Conservation (phyloP, 257 asterid species). For the Nicotiana tomentosiformis region DNA sequence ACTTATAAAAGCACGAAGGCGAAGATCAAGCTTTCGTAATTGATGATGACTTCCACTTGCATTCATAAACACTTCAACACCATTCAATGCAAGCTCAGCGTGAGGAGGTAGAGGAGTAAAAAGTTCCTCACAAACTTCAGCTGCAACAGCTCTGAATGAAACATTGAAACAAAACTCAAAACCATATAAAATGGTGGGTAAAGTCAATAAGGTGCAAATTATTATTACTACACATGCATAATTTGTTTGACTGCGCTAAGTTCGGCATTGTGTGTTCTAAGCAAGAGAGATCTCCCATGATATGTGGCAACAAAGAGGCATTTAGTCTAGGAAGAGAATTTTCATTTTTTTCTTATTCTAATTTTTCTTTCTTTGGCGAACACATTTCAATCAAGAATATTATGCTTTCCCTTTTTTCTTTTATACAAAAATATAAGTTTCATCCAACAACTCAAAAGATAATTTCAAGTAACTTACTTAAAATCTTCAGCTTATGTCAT, state of each 20-base stretch:
- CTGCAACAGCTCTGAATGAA: slow-evolving; percentile 80
- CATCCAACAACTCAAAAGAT: not conserved
- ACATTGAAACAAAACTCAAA: slow-evolving; percentile 10
- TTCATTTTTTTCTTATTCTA: not conserved
- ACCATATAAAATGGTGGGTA: not conserved
- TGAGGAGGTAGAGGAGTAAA: slow-evolving; percentile 91
- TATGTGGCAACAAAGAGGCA: not conserved
- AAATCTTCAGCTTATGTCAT: not conserved
- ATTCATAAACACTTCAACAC: slow-evolving; percentile 91
- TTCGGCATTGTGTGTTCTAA: not conserved
- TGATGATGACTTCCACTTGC: slow-evolving; percentile 99
- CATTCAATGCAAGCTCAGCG: slow-evolving; percentile 87
- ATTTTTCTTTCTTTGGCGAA: not conserved
- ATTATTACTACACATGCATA: not conserved
- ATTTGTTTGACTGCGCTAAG: not conserved
- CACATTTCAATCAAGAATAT: not conserved
- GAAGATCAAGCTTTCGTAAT: slow-evolving; percentile 80
- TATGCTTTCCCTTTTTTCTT: not conserved
- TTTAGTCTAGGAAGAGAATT: not conserved
- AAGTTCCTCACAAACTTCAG: slow-evolving; percentile 95
- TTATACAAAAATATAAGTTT: not conserved
- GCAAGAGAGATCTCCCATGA: not conserved
- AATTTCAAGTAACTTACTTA: not conserved
- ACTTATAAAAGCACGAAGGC: slow-evolving; percentile 81
- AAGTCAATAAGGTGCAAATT: not conserved